Evolutionary conservation across 2,329 filamentous ascomycete species (phyloP).

Genomic region (Lasiodiplodia hormozganensis): DNA sequence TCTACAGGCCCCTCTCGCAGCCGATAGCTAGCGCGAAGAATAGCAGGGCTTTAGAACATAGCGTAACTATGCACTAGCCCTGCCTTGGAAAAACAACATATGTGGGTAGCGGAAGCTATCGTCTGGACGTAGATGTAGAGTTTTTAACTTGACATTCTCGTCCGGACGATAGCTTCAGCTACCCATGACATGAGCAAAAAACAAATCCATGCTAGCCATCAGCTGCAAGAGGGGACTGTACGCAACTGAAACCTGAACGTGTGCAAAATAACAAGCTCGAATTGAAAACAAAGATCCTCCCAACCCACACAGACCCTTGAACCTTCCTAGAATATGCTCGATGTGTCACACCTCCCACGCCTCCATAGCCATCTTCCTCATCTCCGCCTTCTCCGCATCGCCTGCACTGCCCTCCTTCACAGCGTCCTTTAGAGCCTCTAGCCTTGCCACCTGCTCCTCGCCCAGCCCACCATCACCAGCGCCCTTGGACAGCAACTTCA

Average conservation of each 20-base stretch:
- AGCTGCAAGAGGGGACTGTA: not conserved
- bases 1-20: too few relatives aligned
- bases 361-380: slow-evolving; percentile 41
- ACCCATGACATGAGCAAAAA: too few relatives aligned
- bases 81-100: too few relatives aligned
- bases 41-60: too few relatives aligned
- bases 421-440: slow-evolving; percentile 48
- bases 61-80: too few relatives aligned
- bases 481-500: slow-evolving; percentile 43
- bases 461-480: slow-evolving; percentile 24
- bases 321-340: not conserved
- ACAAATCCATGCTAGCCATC: too few relatives aligned
- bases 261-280: not conserved
- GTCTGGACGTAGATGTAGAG: too few relatives aligned
- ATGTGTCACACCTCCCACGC: slow-evolving; percentile 4
- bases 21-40: too few relatives aligned
- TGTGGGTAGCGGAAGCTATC: too few relatives aligned
- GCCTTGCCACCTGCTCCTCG: slow-evolving; percentile 37
- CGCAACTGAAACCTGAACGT: not conserved
- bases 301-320: not conserved
- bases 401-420: slow-evolving; percentile 43
- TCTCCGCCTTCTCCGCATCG: slow-evolving; percentile 41
- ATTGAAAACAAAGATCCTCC: not conserved
- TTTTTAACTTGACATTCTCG: too few relatives aligned
- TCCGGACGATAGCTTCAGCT: too few relatives aligned